Percentiles rank a stretch among this genome's conserved stretches.
Evolutionary conservation across 345 rosid species (phyloP).

Genomic region (Aquilaria malaccensis): DNA sequence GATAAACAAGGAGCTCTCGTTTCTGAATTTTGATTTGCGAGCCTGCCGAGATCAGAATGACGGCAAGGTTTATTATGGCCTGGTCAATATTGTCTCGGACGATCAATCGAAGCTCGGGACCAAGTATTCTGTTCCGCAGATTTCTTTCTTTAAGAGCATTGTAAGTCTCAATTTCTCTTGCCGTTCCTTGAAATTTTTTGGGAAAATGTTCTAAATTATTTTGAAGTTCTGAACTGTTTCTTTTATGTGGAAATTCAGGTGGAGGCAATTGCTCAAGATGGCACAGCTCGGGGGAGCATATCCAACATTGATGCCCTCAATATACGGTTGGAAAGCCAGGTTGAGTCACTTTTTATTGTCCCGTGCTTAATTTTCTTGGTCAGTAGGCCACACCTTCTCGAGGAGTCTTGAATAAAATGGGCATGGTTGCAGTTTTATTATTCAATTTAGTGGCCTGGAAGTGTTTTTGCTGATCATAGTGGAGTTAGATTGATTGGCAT

Average conservation of each 20-base stretch:
- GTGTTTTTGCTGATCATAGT: too few species aligned
- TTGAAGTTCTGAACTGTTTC: neutral
- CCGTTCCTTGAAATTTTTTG: neutral
- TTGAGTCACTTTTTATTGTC: conserved; percentile 18
- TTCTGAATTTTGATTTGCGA: conserved; percentile 69
- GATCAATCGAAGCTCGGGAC: conserved; percentile 93
- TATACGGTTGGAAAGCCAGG: conserved; percentile 72
- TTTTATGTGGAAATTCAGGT: conserved; percentile 32
- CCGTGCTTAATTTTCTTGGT: neutral
- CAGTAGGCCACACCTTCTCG: too few species aligned
- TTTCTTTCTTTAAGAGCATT: conserved; percentile 71
- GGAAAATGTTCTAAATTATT: conserved; percentile 4
- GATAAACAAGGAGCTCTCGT: conserved; percentile 82
- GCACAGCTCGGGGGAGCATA: conserved; percentile 61
- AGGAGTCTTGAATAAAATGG: too few species aligned
- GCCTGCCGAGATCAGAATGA: conserved; percentile 74
- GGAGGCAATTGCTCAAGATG: conserved; percentile 77
- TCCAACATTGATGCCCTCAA: conserved; percentile 64
- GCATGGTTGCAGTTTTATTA: too few species aligned
- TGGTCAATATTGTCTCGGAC: conserved; percentile 74
- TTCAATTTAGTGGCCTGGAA: too few species aligned
- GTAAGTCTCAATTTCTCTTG: conserved; percentile 32
- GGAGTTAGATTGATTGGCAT: too few species aligned
- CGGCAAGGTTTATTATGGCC: conserved; percentile 69
- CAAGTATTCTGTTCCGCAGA: conserved; percentile 72